A percentile compares a stretch with the other conserved stretches of the same genome.
These are phyloP conservation scores for Septoria linicola DNA, from an alignment of 2,329 filamentous ascomycete genomes.

Conservation along the genomic window DNA sequence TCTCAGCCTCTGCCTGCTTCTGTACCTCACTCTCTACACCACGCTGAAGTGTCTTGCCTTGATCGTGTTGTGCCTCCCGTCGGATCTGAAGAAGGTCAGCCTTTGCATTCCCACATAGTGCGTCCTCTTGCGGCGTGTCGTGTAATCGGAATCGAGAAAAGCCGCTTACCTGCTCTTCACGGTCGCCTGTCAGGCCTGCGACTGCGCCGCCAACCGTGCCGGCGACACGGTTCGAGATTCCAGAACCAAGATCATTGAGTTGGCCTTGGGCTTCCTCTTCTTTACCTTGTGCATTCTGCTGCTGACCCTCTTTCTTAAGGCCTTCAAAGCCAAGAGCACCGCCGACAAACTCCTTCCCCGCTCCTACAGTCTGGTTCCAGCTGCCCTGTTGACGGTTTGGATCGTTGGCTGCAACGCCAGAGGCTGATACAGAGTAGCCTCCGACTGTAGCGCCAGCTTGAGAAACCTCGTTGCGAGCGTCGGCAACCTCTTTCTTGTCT, in stretches of 20 bases:
- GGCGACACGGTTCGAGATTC: slow-evolving; percentile 46
- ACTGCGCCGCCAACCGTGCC: slow-evolving; percentile 68
- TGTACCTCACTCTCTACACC: slow-evolving; percentile 78
- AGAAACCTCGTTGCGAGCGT: slow-evolving; percentile 69
- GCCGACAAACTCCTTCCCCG: slow-evolving; percentile 78
- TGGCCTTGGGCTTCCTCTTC: slow-evolving; percentile 81
- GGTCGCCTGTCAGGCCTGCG: slow-evolving; percentile 62
- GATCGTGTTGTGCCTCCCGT: slow-evolving; percentile 69
- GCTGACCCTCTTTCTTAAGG: slow-evolving; percentile 69
- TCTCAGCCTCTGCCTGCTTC: slow-evolving; percentile 56
- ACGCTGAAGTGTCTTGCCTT: slow-evolving; percentile 79
- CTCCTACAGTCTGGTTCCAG: slow-evolving; percentile 88
- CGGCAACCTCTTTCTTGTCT: slow-evolving; percentile 63
- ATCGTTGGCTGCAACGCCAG: slow-evolving; percentile 71
- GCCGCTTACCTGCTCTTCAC: slow-evolving; percentile 55
- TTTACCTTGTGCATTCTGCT: slow-evolving; percentile 79
- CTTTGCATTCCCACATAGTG: too few species aligned
- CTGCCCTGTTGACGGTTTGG: slow-evolving; percentile 68
- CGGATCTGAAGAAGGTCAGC: too few species aligned
- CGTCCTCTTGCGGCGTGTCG: too few species aligned
- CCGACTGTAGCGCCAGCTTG: slow-evolving; percentile 74
- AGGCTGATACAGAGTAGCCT: slow-evolving; percentile 65
- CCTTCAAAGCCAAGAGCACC: slow-evolving; percentile 71
- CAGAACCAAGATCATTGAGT: slow-evolving; percentile 68
- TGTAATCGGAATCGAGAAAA: too few species aligned